Evolutionary conservation across 2,329 filamentous ascomycete genomes (phyloP).

Genomic region (Aspergillus sp.): DNA sequence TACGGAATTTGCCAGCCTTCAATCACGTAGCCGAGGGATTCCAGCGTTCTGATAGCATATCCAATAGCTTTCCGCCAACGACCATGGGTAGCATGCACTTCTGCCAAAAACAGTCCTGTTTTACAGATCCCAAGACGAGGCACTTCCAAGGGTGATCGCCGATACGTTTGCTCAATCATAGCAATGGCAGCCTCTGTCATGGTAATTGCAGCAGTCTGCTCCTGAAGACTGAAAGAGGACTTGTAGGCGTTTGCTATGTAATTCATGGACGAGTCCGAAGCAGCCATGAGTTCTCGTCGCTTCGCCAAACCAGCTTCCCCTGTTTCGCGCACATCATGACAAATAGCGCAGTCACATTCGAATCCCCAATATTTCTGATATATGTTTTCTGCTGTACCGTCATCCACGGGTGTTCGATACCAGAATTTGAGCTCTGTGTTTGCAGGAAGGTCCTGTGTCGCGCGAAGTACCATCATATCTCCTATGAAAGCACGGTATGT

Average conservation of each 20-base stretch:
- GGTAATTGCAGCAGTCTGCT: background rate
- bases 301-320: conserved; percentile 12
- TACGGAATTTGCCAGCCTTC: conserved; percentile 22
- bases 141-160: conserved; percentile 23
- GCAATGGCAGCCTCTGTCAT: conserved; percentile 20
- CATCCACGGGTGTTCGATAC: conserved; percentile 36
- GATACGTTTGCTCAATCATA: conserved; percentile 26
- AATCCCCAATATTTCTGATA: conserved; percentile 28
- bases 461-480: conserved; percentile 56
- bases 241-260: conserved; percentile 7
- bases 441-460: conserved; percentile 45
- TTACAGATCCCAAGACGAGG: conserved; percentile 26
- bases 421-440: conserved; percentile 51
- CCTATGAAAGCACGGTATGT: conserved; percentile 54
- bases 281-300: conserved; percentile 14
- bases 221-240: background rate
- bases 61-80: conserved; percentile 20
- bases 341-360: conserved; percentile 27
- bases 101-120: conserved; percentile 23
- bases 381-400: conserved; percentile 1
- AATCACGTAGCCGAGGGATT: conserved; percentile 30
- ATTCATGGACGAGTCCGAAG: no score
- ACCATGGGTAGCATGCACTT: conserved; percentile 1
- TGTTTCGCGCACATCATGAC: conserved; percentile 19
- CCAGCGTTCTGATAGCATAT: conserved; percentile 25